phyloP scores from a whole-genome alignment of 495 filamentous ascomycete species.

The Diplogelasinospora grovesii region DNA sequence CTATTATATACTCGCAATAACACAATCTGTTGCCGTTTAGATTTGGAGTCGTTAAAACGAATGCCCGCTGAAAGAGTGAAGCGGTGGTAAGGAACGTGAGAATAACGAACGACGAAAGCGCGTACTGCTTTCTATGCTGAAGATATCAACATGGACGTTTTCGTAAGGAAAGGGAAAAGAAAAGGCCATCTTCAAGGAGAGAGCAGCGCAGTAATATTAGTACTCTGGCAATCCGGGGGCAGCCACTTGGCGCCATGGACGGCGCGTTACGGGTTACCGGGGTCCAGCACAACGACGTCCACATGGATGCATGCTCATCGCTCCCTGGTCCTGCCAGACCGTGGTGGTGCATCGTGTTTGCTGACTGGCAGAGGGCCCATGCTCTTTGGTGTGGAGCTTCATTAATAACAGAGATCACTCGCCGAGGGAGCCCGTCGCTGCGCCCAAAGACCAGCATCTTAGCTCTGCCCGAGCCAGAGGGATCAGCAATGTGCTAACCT shows the following conservation, averaged over 20 bases:
- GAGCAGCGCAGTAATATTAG: constrained; percentile 12
- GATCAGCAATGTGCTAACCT: no score
- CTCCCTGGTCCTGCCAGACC: constrained; percentile 7
- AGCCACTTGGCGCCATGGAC: constrained; percentile 20
- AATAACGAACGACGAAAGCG: constrained; percentile 43
- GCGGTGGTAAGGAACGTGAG: constrained; percentile 60
- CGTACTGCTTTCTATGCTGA: constrained; percentile 46
- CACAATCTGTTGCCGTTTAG: constrained; percentile 7
- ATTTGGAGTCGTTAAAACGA: constrained; percentile 48
- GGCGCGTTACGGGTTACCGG: constrained; percentile 12
- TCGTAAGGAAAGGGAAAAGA: constrained; percentile 26
- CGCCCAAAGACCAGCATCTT: no score
- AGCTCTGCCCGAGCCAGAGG: no score
- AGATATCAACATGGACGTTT: constrained; percentile 43
- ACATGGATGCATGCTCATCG: constrained; percentile 2
- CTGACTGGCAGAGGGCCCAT: constrained; percentile 17
- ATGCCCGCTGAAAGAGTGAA: constrained; percentile 97
- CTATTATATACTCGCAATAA: no score
- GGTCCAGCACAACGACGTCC: constrained; percentile 11
- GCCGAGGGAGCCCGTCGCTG: no score
- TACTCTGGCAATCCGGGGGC: constrained; percentile 7
- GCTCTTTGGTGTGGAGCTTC: constrained; percentile 21
- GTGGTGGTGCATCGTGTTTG: constrained; percentile 9
- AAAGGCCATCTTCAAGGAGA: constrained; percentile 5
- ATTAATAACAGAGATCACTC: no score